Conservation (phyloP, 176 grass and related monocot genomes). For the Coix lacrymajobi region DNA sequence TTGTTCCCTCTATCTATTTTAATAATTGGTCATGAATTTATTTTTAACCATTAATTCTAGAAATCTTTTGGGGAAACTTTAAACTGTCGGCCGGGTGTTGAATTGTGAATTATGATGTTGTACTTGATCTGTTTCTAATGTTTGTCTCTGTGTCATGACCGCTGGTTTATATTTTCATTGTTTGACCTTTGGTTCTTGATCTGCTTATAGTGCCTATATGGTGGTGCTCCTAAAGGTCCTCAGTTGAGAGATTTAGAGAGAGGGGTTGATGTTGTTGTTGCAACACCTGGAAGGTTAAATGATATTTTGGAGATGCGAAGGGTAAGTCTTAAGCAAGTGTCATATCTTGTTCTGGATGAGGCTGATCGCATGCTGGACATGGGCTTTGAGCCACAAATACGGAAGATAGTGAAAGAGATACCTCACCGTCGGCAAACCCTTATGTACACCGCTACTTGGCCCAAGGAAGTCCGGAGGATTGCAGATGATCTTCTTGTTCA, state of each 20-base stretch:
- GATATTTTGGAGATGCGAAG: constrained; percentile 93
- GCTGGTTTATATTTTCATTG: constrained; percentile 1
- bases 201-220: constrained; percentile 85
- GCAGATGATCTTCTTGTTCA: constrained; percentile 81
- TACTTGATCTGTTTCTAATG: not conserved
- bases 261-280: constrained; percentile 96
- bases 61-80: not conserved
- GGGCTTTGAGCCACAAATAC: constrained; percentile 94
- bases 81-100: not conserved
- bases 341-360: constrained; percentile 80
- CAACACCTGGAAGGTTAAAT: constrained; percentile 94
- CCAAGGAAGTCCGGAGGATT: constrained; percentile 90
- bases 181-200: constrained; percentile 4
- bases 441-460: constrained; percentile 99
- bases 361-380: constrained; percentile 90
- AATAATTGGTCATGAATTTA: not conserved
- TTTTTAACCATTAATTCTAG: not conserved
- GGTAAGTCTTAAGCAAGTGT: constrained; percentile 66
- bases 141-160: not conserved
- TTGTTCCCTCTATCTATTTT: constrained; percentile 22
- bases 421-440: constrained; percentile 83
- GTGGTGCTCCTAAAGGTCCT: constrained; percentile 93
- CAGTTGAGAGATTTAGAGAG: constrained; percentile 90
- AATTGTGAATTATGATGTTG: not conserved
- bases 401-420: constrained; percentile 88